phyloP scores from a whole-genome alignment of 805 yeast species.

The Myxozyma neotropica region DNA sequence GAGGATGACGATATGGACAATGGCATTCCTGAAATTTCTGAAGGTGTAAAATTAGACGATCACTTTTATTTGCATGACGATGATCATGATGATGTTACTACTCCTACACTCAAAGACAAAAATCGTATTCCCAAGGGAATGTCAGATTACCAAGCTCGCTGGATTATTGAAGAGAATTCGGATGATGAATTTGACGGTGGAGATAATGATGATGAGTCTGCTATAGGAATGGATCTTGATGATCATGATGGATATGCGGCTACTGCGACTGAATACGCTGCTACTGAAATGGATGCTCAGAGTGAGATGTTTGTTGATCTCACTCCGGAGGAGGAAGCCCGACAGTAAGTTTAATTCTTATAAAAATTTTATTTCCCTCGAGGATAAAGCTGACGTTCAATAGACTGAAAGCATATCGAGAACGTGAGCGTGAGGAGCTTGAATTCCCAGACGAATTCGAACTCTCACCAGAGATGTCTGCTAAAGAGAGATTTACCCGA shows the following conservation, averaged over 20 bases:
- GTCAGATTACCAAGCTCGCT: slow-evolving; percentile 74
- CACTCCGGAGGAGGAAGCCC: slow-evolving; percentile 78
- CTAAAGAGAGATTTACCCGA: slow-evolving; percentile 69
- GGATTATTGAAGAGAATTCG: slow-evolving; percentile 56
- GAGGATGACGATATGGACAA: slow-evolving; percentile 40
- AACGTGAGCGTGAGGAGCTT: slow-evolving; percentile 61
- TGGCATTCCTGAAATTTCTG: slow-evolving; percentile 39
- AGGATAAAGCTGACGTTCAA: background rate
- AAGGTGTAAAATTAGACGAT: slow-evolving; percentile 61
- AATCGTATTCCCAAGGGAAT: slow-evolving; percentile 66
- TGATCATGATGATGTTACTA: slow-evolving; percentile 39
- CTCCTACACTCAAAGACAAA: slow-evolving; percentile 37
- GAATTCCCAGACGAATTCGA: slow-evolving; percentile 97
- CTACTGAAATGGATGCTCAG: slow-evolving; percentile 50
- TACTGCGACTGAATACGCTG: slow-evolving; percentile 44
- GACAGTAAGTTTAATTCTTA: slow-evolving; percentile 49
- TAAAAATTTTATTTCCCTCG: background rate
- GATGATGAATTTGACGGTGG: slow-evolving; percentile 43
- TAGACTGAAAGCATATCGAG: slow-evolving; percentile 65
- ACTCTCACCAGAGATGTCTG: slow-evolving; percentile 72
- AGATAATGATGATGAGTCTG: slow-evolving; percentile 4
- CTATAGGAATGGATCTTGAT: slow-evolving; percentile 21
- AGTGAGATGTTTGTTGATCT: slow-evolving; percentile 71
- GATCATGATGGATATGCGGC: slow-evolving; percentile 13
- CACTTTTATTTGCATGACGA: slow-evolving; percentile 51